phyloP scores from a whole-genome alignment of 441 rosid genomes.

The Adansonia gregorii region DNA sequence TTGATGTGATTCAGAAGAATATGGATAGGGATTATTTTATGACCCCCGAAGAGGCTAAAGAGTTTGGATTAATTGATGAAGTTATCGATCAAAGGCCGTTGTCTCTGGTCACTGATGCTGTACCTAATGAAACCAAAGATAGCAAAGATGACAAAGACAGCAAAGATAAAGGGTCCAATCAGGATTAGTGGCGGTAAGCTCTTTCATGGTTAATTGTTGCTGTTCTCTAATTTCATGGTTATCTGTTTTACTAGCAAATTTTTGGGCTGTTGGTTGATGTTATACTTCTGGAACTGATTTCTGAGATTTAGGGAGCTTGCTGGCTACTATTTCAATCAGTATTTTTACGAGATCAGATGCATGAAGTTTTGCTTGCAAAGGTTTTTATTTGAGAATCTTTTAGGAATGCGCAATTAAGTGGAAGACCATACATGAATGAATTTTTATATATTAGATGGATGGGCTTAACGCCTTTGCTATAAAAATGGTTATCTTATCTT shows the following conservation, averaged over 20 bases:
- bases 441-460: not conserved
- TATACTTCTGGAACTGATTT: conserved; percentile 18
- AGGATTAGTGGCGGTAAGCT: conserved; percentile 42
- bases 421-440: not conserved
- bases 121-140: conserved; percentile 55
- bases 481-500: not conserved
- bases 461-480: not conserved
- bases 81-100: conserved; percentile 88
- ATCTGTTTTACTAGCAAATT: not conserved
- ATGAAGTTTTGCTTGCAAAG: not conserved
- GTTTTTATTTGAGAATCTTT: not conserved
- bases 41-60: conserved; percentile 92
- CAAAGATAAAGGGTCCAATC: conserved; percentile 47
- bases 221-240: conserved; percentile 19
- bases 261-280: not conserved
- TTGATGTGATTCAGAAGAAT: conserved; percentile 76
- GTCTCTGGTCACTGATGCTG: conserved; percentile 79
- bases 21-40: conserved; percentile 97
- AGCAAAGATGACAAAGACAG: not conserved
- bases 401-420: not conserved
- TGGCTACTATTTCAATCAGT: not conserved
- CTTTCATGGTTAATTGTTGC: conserved; percentile 30
- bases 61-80: conserved; percentile 91
- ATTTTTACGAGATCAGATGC: not conserved
- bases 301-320: conserved; percentile 8